phyloP scores from a whole-genome alignment of 805 yeast genomes.

The Zygosaccharomyces bailii region DNA sequence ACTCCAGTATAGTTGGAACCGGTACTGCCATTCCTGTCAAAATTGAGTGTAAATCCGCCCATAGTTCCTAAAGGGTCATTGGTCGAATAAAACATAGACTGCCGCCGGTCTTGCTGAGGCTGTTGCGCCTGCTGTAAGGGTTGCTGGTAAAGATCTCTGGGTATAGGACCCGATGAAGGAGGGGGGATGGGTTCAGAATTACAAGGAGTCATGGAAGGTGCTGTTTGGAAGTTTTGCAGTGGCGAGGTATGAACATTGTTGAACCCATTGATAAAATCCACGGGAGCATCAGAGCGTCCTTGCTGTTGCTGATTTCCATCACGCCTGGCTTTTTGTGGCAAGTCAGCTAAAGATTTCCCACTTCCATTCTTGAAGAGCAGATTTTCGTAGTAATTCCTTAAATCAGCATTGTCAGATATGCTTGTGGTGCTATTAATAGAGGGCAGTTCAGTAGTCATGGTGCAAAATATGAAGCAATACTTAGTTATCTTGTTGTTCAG shows the following conservation, averaged over 20 bases:
- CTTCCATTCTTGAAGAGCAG: slow-evolving; percentile 32
- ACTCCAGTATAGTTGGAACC: background rate
- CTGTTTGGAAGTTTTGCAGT: slow-evolving; percentile 15
- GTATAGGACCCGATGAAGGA: slow-evolving; percentile 6
- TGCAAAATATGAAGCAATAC: background rate
- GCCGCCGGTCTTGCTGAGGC: slow-evolving; percentile 6
- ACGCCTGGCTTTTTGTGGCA: slow-evolving; percentile 24
- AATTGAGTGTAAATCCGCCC: slow-evolving; percentile 13
- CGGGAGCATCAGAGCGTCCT: slow-evolving; percentile 3
- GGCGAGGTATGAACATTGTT: slow-evolving; percentile 13
- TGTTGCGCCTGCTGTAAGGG: slow-evolving; percentile 7
- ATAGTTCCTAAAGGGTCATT: slow-evolving; percentile 5
- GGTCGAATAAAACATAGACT: slow-evolving; percentile 11
- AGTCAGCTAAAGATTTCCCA: slow-evolving; percentile 35
- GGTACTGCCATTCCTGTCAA: slow-evolving; percentile 12
- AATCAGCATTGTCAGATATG: slow-evolving; percentile 34
- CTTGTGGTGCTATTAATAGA: slow-evolving; percentile 35
- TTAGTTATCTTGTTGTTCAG: too few species aligned
- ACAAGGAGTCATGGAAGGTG: slow-evolving; percentile 22
- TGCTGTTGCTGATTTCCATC: slow-evolving; percentile 14
- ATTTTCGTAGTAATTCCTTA: slow-evolving; percentile 35
- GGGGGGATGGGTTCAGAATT: slow-evolving; percentile 24
- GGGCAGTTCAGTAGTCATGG: slow-evolving; percentile 28
- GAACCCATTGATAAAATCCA: slow-evolving; percentile 32
- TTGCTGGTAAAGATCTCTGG: slow-evolving; percentile 14